Evolutionary conservation across 345 rosid genomes (phyloP), one percentile per base, ranked within the genome.

Genomic region (Brassica napus): DNA sequence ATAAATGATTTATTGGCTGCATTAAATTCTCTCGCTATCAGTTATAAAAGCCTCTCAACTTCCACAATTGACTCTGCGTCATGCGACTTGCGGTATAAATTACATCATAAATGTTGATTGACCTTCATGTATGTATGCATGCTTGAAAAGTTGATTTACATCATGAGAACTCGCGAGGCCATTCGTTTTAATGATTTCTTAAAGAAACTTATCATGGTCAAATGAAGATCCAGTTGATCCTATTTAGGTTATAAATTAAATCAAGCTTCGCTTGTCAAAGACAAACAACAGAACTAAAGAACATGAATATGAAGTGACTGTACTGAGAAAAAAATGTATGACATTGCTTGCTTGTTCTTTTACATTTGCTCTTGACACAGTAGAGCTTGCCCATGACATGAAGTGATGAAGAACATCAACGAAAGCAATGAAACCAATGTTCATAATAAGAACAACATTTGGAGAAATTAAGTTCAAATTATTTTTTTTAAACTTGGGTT

Each of bases 321-420:
- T 59, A 61, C 57, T 58, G 82, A 31, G 14, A 30, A 55, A 72
- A 9, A 7, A 52, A 54, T 7, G 60, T 4, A 16, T 34, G 61
- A 15, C 7, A 72, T 72, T 21, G 73, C 68, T 59, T 69, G 73
- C 57, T 52, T 52, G 58, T 73, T 31, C 15, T 14, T 37, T 69
- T 68, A 72, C 54, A 59, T 73, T 72, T 58, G 61, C 63, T 78
- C n/a, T 83, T 87, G 61, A 87, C 97, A 64, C 92, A 87, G 76
- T 91, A 91, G 21, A 91, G 89, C 84, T 90, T 92, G 4, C 97
- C 97, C 79, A 85, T 85, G 42, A 91, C 97, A 82, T 94, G 98
- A 55, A 94, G 97, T 59, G 91, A 82, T 92, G 98, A 49, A 94
- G 97, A 62, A 91, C 16, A 30, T 94, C 88, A 32, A 52, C 21